Conservation (phyloP, 176 grass and related monocot genomes). For the Phragmites australis region DNA sequence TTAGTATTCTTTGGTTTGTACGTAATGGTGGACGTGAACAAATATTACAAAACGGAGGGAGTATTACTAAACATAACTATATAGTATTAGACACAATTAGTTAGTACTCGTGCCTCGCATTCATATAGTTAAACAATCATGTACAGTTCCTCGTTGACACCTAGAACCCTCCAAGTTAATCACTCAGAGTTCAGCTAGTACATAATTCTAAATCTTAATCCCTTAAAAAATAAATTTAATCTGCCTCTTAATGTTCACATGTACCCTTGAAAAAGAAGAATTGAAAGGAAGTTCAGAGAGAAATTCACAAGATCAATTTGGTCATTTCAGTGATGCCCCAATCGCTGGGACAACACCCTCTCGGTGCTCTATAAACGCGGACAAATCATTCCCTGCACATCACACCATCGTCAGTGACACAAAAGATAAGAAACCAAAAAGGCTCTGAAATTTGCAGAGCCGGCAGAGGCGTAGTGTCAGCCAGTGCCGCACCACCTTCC, state of each 20-base stretch:
- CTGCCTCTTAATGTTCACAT: too few relatives aligned
- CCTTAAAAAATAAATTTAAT: background rate
- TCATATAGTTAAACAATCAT: too few relatives aligned
- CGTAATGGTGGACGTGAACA: too few relatives aligned
- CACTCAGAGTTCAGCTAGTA: background rate
- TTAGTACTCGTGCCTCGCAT: background rate
- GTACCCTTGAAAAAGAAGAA: too few relatives aligned
- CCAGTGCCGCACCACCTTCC: background rate
- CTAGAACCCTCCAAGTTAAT: background rate
- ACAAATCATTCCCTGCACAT: background rate
- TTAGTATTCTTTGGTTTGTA: too few relatives aligned
- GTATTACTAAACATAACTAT: background rate
- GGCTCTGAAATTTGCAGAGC: background rate
- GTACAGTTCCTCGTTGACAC: too few relatives aligned
- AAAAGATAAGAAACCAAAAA: background rate
- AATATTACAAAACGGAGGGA: too few relatives aligned
- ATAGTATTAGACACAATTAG: background rate
- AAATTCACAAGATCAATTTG: background rate
- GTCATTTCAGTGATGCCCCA: background rate
- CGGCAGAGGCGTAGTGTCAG: slow-evolving; percentile 28
- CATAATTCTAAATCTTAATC: background rate
- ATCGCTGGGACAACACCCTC: background rate
- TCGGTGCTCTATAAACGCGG: slow-evolving; percentile 24
- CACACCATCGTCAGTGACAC: background rate
- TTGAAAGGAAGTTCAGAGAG: background rate